Evolutionary conservation across 2,329 filamentous ascomycete species (phyloP).

Genomic region (Cladophialophora exuberans): DNA sequence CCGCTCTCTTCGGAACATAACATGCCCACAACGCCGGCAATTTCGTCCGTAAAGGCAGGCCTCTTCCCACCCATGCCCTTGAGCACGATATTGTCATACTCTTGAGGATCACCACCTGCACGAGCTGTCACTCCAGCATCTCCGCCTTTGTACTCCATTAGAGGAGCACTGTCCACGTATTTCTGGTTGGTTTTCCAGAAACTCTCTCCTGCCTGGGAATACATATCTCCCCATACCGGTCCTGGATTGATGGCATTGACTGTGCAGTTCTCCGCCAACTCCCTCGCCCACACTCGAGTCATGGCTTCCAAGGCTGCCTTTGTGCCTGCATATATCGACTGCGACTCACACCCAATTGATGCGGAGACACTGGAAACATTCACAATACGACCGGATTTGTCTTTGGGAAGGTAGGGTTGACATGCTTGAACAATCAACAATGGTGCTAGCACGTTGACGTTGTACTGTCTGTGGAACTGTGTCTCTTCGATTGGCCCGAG

Average conservation of each 20-base stretch:
- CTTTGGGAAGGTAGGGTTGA: slow-evolving; percentile 58
- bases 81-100: slow-evolving; percentile 64
- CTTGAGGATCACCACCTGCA: slow-evolving; percentile 60
- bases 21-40: slow-evolving; percentile 78
- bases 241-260: slow-evolving; percentile 66
- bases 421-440: slow-evolving; percentile 59
- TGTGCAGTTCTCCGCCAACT: slow-evolving; percentile 59
- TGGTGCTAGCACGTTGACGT: slow-evolving; percentile 63
- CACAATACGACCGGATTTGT: slow-evolving; percentile 62
- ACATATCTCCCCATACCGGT: slow-evolving; percentile 61
- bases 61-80: slow-evolving; percentile 60
- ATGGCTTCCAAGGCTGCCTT: slow-evolving; percentile 66
- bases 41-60: slow-evolving; percentile 68
- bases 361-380: slow-evolving; percentile 60
- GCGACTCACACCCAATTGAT: slow-evolving; percentile 56
- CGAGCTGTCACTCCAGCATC: slow-evolving; percentile 52
- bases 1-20: slow-evolving; percentile 70
- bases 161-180: slow-evolving; percentile 66
- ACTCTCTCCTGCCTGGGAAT: slow-evolving; percentile 53
- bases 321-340: slow-evolving; percentile 64
- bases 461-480: slow-evolving; percentile 60
- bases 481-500: slow-evolving; percentile 45
- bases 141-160: slow-evolving; percentile 60
- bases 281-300: slow-evolving; percentile 64
- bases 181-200: slow-evolving; percentile 64